Base-by-base conservation (phyloP, 345 rosid species). In the Schrenkiella parvula region DNA sequence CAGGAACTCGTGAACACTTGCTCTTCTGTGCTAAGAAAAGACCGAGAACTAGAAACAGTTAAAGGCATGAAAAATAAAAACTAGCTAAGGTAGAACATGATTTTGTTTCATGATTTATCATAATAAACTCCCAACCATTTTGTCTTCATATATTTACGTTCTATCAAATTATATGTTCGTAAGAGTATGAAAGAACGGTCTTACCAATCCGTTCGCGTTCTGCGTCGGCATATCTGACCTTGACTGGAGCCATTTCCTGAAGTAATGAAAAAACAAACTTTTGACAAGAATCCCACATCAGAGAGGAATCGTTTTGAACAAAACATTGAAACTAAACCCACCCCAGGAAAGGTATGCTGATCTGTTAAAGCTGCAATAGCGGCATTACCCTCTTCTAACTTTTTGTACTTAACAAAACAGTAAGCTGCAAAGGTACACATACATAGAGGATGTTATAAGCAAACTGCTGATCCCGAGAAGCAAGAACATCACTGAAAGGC, bases 351-450 rank as follows among this genome's bases (percentile, higher is more conserved):
- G 43, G 85, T 84, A 82, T 68, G 80, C 58, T 79, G 86, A 68
- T 82, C 82, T 50, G 82, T 44, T 68, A 93, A 82, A 80, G 89
- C 90, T 69, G 76, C 77, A 75, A 93, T 88, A 60, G 97, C 98
- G 34, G 83, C 79, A 43, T 66, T 84, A 75, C 88, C 93, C 79
- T 88, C 97, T 73, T 82, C 97, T 23, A 74, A 7, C 35, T 79
- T 86, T 64, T 81, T 78, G 82, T 85, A 93, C 79, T 93, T 93
- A 34, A 90, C 88, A 73, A 93, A 93, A 84, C 97, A 90, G 78
- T 87, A 88, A 50, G 86, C 98, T 90, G 82, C 71, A 74, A 14
- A 60, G 73, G 22, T 35, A 56, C 25, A 56, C n/a, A 71, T 34
- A 72, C 39, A 78, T 11, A 43, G 48, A 46, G 23, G 10, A 54